Evolutionary conservation across 192 early-diverging fungal genomes (phyloP).

Genomic region (Coemansia reversa): DNA sequence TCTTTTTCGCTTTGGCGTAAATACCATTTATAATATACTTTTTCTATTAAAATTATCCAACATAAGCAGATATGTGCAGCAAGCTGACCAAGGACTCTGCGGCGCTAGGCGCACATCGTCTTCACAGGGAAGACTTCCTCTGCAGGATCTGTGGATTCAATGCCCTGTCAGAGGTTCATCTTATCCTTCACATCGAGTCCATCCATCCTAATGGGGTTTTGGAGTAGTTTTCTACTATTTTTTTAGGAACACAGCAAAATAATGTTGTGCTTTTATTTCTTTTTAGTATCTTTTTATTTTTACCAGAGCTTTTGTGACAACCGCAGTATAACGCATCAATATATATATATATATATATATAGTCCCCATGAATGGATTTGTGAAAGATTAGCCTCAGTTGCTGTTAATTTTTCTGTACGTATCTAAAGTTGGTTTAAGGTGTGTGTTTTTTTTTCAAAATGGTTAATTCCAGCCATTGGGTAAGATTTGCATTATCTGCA

Average conservation of each 20-base stretch:
- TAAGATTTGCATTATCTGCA: neutral
- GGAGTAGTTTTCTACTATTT: neutral
- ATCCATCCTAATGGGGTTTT: conserved; percentile 8
- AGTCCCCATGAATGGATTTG: neutral
- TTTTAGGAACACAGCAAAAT: neutral
- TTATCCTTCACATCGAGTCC: conserved; percentile 34
- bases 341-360: neutral
- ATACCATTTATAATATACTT: neutral
- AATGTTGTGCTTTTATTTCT: neutral
- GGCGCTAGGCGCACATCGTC: conserved; percentile 17
- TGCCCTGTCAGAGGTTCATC: conserved; percentile 42
- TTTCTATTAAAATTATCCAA: neutral
- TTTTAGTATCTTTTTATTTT: neutral
- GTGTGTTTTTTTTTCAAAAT: neutral
- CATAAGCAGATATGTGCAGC: conserved; percentile 31
- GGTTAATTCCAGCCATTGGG: neutral
- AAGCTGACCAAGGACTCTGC: conserved; percentile 12
- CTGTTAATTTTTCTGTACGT: neutral
- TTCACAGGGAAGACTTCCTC: conserved; percentile 44
- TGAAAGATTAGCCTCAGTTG: neutral
- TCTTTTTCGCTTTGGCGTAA: neutral
- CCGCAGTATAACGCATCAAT: neutral
- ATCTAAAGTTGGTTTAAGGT: neutral
- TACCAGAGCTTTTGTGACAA: neutral
- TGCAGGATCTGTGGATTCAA: conserved; percentile 53